phyloP scores from a whole-genome alignment of 257 asterid species.

The Solanum neorickii region DNA sequence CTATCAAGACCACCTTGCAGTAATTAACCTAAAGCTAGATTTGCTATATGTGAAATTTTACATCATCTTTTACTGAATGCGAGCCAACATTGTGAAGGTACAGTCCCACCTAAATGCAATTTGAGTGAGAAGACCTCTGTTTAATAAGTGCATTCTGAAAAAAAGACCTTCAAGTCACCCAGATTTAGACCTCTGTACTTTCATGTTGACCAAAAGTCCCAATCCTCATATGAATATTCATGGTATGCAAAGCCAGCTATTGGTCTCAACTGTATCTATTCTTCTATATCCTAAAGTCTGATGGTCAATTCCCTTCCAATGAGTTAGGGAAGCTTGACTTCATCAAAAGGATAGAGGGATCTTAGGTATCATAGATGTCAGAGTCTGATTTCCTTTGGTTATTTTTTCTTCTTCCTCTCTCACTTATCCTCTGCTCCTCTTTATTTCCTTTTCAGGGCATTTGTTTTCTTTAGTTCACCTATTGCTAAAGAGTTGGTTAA shows the following conservation, averaged over 20 bases:
- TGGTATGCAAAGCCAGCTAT: background rate
- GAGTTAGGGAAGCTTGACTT: background rate
- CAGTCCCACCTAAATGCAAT: background rate
- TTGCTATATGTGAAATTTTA: background rate
- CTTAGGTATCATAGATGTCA: background rate
- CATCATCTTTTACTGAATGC: background rate
- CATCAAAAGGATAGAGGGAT: background rate
- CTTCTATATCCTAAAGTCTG: background rate
- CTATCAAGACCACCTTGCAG: background rate
- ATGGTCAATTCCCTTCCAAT: background rate
- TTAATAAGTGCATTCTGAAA: background rate
- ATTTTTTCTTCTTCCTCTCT: background rate
- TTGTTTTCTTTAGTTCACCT: conserved; percentile 93
- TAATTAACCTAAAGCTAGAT: background rate
- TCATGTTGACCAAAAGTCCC: background rate
- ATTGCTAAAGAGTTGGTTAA: conserved; percentile 72
- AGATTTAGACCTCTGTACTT: background rate
- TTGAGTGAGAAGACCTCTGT: background rate
- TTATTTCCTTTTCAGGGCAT: conserved; percentile 51
- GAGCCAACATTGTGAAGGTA: background rate
- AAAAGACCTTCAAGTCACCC: background rate
- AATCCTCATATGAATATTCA: background rate
- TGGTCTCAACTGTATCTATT: background rate
- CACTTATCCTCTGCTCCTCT: background rate
- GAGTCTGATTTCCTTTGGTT: background rate